phyloP scores from a whole-genome alignment of 1,284 basidiomycete species.

The Rhodofomes roseus region DNA sequence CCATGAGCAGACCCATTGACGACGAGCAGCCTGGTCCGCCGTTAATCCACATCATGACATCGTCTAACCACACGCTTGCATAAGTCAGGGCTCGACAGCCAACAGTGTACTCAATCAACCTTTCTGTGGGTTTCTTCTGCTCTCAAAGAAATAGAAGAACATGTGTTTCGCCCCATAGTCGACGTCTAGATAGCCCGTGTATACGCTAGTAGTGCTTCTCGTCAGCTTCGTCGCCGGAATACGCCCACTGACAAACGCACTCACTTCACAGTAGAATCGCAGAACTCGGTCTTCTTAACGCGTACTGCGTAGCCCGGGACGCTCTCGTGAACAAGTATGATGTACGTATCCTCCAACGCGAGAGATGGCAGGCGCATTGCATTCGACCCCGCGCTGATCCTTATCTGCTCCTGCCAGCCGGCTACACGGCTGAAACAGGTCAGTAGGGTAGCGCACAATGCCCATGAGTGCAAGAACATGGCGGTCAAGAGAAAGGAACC shows the following conservation, averaged over 20 bases:
- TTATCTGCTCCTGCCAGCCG: too few species aligned
- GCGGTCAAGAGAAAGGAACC: too few species aligned
- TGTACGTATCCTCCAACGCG: slow-evolving; percentile 34
- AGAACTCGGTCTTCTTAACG: slow-evolving; percentile 57
- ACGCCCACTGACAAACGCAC: too few species aligned
- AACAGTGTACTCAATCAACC: slow-evolving; percentile 16
- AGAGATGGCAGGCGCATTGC: slow-evolving; percentile 23
- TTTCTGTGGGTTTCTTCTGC: slow-evolving; percentile 59
- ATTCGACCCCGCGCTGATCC: too few species aligned
- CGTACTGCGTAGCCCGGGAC: slow-evolving; percentile 54
- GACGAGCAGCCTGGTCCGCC: slow-evolving; percentile 67
- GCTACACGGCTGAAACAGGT: too few species aligned
- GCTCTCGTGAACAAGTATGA: slow-evolving; percentile 40
- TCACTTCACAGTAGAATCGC: slow-evolving; percentile 60
- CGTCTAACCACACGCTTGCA: slow-evolving; percentile 34
- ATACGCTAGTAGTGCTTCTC: slow-evolving; percentile 34
- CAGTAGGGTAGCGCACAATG: too few species aligned
- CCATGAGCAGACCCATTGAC: slow-evolving; percentile 57
- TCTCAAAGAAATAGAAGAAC: slow-evolving; percentile 89
- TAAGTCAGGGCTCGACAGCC: background rate
- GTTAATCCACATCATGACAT: slow-evolving; percentile 73
- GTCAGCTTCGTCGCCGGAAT: background rate
- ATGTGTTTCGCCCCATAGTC: slow-evolving; percentile 59
- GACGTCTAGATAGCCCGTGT: slow-evolving; percentile 62
- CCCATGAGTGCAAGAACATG: too few species aligned